Conservation (phyloP, 768 basidiomycete species). For the Termitomyces sp. region DNA sequence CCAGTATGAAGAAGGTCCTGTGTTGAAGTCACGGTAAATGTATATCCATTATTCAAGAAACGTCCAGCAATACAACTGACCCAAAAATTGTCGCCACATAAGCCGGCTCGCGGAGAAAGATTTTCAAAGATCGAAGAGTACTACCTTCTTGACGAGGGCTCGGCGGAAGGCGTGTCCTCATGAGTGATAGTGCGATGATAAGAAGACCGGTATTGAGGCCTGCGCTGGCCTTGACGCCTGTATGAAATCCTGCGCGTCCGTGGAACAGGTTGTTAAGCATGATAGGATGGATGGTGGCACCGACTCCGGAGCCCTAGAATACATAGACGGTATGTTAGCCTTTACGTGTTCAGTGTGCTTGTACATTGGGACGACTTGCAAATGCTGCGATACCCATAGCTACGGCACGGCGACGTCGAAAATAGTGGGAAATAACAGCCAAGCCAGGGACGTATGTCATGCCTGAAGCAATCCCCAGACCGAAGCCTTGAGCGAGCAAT, state of each 20-base stretch:
- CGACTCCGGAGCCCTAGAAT: slow-evolving; percentile 42
- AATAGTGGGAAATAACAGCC: slow-evolving; percentile 44
- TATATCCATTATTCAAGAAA: too few relatives aligned
- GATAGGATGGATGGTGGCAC: slow-evolving; percentile 59
- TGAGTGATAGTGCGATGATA: slow-evolving; percentile 17
- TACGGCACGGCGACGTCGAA: slow-evolving; percentile 36
- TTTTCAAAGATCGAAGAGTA: slow-evolving; percentile 19
- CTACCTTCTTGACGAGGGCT: slow-evolving; percentile 24
- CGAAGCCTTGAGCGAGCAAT: slow-evolving; percentile 44
- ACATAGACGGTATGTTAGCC: neutral
- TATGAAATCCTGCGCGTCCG: slow-evolving; percentile 46
- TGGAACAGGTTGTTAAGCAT: slow-evolving; percentile 55
- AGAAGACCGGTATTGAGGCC: slow-evolving; percentile 7
- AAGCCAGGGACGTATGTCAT: slow-evolving; percentile 41
- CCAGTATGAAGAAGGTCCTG: slow-evolving; percentile 28
- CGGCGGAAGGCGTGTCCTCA: slow-evolving; percentile 35
- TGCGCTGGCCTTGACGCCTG: slow-evolving; percentile 30
- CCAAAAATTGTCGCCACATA: slow-evolving; percentile 37
- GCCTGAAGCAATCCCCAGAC: slow-evolving; percentile 40
- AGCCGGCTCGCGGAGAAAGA: slow-evolving; percentile 35
- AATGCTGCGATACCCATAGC: slow-evolving; percentile 47
- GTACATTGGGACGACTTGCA: slow-evolving; percentile 13
- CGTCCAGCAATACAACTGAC: slow-evolving; percentile 11
- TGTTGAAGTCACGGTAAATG: neutral
- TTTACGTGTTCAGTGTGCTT: neutral